Percentiles rank a stretch among this genome's conserved stretches.
Evolutionary conservation across 306 rosid species (phyloP).

Genomic region (Arachis hypogaea): DNA sequence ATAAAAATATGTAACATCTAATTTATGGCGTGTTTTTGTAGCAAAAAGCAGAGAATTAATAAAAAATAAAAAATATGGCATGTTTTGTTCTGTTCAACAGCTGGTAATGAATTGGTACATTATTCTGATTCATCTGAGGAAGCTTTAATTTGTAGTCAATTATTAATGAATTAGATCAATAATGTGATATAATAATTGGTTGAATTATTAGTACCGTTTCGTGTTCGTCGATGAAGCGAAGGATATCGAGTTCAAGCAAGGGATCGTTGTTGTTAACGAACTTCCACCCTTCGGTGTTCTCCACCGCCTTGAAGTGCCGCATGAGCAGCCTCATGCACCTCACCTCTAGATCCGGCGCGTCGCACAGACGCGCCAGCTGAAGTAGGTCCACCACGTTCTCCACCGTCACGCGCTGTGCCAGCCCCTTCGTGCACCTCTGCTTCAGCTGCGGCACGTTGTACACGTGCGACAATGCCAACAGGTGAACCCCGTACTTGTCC

Average conservation of each 20-base stretch:
- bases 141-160: too few relatives aligned
- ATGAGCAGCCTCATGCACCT: slow-evolving; percentile 73
- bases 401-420: slow-evolving; percentile 56
- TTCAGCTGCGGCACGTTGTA: slow-evolving; percentile 83
- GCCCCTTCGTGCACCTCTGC: slow-evolving; percentile 61
- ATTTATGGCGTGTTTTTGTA: too few relatives aligned
- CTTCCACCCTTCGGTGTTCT: slow-evolving; percentile 84
- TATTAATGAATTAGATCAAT: not conserved
- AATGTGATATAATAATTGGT: not conserved
- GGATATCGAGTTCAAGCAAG: slow-evolving; percentile 78
- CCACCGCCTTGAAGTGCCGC: slow-evolving; percentile 66
- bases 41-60: too few relatives aligned
- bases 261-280: slow-evolving; percentile 80
- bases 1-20: too few relatives aligned
- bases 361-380: slow-evolving; percentile 87
- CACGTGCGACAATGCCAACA: slow-evolving; percentile 83
- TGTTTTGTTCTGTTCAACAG: too few relatives aligned
- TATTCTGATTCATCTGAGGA: too few relatives aligned
- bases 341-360: slow-evolving; percentile 86
- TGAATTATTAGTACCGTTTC: slow-evolving; percentile 57
- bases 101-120: too few relatives aligned
- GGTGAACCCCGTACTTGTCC: slow-evolving; percentile 78
- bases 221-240: slow-evolving; percentile 81
- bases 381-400: slow-evolving; percentile 88
- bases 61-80: too few relatives aligned